Evolutionary conservation across 352 stramenopile genomes (phyloP), one percentile per base, ranked within the genome.

Genomic region (Phytophthora tentaculata): DNA sequence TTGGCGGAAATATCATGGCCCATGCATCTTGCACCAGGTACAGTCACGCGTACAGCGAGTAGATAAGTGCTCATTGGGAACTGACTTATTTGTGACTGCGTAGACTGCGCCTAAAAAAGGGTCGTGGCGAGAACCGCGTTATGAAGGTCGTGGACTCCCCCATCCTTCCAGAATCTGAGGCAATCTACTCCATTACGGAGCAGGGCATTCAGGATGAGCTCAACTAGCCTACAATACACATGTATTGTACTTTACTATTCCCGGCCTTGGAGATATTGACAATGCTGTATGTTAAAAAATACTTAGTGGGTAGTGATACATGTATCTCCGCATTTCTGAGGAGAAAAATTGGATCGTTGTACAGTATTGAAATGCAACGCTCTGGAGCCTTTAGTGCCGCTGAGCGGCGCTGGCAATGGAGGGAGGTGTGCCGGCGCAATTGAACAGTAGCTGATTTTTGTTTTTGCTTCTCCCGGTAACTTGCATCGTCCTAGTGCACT

Each of bases 61-160:
- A 24, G 41, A 23, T 5, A 23, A 48, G 41, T 24, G 17, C 24
- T 48, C 8, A 3, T 23, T 14, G 7, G 6, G 24, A 5, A 14
- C n/a, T 48, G 5, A 48, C 8, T 13, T 24, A 5, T 48, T 48
- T 8, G 41, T 24, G 9, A 48, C 20, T 19, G 19, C 20, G 41
- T 24, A 92, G 84, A 68, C 77, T 98, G 60, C 93, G 96, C 13
- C 80, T 99, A 45, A 91, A 94, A 50, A 99, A 99, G 73, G 97
- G 94, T 13, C 92, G 98, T 45, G 98, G 97, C 13, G 97, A 99
- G 69, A 99, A 99, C 65, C 96, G 98, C 20, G 96, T 99, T 61
- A 99, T 98, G 88, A 99, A 98, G 73, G 86, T 98, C 17, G 91
- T 98, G 26, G 96, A 98, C 73, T 98, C 92, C 4, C 98, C 98